phyloP scores from a whole-genome alignment of 257 asterid genomes.

The Rubia yunnanensis region DNA sequence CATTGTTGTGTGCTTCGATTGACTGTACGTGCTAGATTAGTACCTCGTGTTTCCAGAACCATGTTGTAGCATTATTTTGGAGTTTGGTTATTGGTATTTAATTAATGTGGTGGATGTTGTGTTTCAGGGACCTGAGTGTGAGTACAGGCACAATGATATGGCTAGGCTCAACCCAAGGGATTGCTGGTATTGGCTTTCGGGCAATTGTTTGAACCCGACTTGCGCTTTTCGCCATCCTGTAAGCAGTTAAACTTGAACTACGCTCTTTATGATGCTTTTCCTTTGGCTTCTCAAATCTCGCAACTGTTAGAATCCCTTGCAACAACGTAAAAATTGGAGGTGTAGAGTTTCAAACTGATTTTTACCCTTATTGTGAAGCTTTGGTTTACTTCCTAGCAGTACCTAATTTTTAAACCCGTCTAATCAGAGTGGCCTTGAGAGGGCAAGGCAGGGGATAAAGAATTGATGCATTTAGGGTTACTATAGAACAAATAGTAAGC shows the following conservation, averaged over 20 bases:
- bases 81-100: background rate
- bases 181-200: conserved; percentile 34
- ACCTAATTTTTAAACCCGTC: background rate
- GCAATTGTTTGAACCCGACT: conserved; percentile 29
- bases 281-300: background rate
- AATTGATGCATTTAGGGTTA: background rate
- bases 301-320: background rate
- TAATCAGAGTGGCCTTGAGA: background rate
- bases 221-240: conserved; percentile 46
- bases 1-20: background rate
- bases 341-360: background rate
- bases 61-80: background rate
- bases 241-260: conserved; percentile 9
- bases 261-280: background rate
- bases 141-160: conserved; percentile 36
- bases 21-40: background rate
- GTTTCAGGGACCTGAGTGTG: conserved; percentile 34
- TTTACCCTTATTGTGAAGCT: background rate
- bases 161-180: conserved; percentile 45
- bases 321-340: background rate
- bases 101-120: conserved; percentile 6
- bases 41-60: background rate
- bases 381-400: background rate
- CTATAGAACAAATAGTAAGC: background rate
- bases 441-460: background rate